A percentile compares a stretch with the other conserved stretches of the same genome.
phyloP scores from a whole-genome alignment of 1,284 basidiomycete genomes.

The Cutaneotrichosporon mucoides region DNA sequence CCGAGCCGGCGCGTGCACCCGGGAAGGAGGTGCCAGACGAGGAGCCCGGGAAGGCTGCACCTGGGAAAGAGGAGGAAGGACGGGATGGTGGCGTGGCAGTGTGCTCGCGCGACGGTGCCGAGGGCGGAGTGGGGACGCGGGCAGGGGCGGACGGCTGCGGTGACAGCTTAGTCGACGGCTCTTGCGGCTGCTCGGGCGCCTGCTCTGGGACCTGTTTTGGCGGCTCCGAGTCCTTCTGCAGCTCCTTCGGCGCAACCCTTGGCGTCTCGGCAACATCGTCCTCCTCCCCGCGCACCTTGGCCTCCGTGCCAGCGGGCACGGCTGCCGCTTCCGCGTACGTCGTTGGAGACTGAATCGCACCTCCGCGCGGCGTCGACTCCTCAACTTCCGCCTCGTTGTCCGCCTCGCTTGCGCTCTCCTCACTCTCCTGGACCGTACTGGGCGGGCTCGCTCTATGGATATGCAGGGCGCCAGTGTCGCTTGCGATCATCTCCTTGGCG shows the following conservation, averaged over 20 bases:
- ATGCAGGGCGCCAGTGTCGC: background rate
- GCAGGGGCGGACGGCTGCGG: no score
- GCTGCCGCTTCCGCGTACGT: background rate
- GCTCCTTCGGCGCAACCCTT: background rate
- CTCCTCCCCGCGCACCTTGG: background rate
- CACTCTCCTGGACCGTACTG: conserved; percentile 1
- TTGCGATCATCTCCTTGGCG: background rate
- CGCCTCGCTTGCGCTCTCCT: background rate
- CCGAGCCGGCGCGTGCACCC: background rate
- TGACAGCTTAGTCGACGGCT: no score
- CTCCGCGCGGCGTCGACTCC: background rate
- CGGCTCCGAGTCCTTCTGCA: no score
- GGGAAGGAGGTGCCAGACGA: background rate
- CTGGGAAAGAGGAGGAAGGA: background rate
- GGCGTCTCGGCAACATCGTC: background rate
- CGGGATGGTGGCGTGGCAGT: no score
- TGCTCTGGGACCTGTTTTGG: no score
- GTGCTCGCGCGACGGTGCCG: background rate
- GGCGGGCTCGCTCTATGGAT: background rate
- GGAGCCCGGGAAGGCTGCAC: background rate
- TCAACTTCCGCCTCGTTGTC: background rate
- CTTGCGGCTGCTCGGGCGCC: no score
- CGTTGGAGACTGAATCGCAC: background rate
- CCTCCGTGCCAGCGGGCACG: background rate
- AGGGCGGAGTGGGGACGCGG: background rate